These are phyloP conservation scores for Phytopythium cucurbitacearum DNA, from an alignment of 352 stramenopile species.

Conservation along the genomic window DNA sequence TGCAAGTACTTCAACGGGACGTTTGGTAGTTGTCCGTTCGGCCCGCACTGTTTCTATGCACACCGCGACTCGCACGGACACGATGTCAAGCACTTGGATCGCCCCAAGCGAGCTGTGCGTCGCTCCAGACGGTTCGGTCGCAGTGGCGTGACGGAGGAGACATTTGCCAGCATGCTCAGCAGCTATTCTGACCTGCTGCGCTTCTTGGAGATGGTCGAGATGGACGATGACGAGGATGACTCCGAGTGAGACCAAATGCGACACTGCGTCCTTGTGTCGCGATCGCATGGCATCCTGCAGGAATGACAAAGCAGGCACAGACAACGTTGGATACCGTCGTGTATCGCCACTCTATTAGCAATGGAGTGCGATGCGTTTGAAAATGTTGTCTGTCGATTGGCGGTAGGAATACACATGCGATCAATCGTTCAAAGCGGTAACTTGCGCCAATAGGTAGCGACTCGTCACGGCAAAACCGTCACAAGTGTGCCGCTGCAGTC, in stretches of 20 bases:
- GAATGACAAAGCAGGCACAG: not conserved
- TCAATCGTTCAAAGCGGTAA: no score
- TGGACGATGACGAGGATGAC: slow-evolving; percentile 37
- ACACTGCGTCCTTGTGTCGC: not conserved
- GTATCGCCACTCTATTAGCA: not conserved
- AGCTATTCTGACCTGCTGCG: slow-evolving; percentile 62
- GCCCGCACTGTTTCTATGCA: slow-evolving; percentile 72
- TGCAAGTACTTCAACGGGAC: slow-evolving; percentile 79
- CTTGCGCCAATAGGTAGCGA: no score
- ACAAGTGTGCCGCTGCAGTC: no score
- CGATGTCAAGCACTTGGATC: slow-evolving; percentile 69
- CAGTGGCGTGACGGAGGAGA: slow-evolving; percentile 14
- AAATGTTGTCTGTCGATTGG: not conserved
- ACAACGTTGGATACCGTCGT: not conserved
- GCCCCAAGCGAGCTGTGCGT: slow-evolving; percentile 26
- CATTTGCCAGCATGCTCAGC: slow-evolving; percentile 42
- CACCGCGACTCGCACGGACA: slow-evolving; percentile 49
- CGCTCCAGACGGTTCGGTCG: slow-evolving; percentile 11
- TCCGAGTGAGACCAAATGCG: slow-evolving; percentile 13
- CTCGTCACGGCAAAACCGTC: no score
- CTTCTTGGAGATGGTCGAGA: slow-evolving; percentile 61
- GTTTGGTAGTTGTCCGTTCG: slow-evolving; percentile 69
- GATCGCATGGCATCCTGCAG: not conserved
- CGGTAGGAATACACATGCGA: no score
- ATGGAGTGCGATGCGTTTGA: not conserved